Base-by-base conservation (phyloP, 495 filamentous ascomycete genomes). In the Hypoxylon crocopeplum region DNA sequence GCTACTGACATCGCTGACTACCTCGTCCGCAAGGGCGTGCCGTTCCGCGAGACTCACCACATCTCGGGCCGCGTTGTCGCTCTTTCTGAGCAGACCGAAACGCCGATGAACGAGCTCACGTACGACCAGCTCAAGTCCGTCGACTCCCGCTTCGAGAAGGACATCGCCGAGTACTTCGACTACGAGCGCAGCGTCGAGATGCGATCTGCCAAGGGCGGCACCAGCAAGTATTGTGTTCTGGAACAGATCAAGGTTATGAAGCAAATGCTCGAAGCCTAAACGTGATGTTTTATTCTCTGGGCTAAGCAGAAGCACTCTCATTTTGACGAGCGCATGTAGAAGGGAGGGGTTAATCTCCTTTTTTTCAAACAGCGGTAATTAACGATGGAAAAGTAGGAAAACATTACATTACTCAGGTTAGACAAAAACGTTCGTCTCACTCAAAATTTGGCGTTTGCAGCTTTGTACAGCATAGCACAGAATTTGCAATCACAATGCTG, bases 1-100 rank as follows among this genome's bases (percentile, higher is more conserved):
- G 87, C 86, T 25, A 91, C 88, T 16, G 92, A 96, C 64, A 78
- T 96, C 33, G 93, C 93, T 16, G 93, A 96, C 69, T 96, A 95
- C 72, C 82, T 96, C 3, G 93, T 97, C 32, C 83, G 90, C 62
- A 93, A 94, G 80, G 91, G 91, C 29, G 89, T 94, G 16, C 88
- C 87, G 6, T 90, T 90, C 79, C 75, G 87, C 15, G 89, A 96
- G 77, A 90, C 91, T 1, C 92, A 96, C 77, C 92, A 96, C 74
- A 92, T 96, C 70, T 89, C 88, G 2, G 93, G 93, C 8, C 84
- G 83, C 33, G 83, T 90, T 7, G 93, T 97, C 11, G 85, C 86
- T 19, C 66, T 69, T 21, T 73, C 74, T 0, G 92, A 96, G 78
- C 75, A 88, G 62, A 77, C 80, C 32, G 80, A 79, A 20, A 78